A percentile compares a stretch with the other conserved stretches of the same genome.
phyloP scores from a whole-genome alignment of 495 filamentous ascomycete genomes.

The Penicillium antarcticum region DNA sequence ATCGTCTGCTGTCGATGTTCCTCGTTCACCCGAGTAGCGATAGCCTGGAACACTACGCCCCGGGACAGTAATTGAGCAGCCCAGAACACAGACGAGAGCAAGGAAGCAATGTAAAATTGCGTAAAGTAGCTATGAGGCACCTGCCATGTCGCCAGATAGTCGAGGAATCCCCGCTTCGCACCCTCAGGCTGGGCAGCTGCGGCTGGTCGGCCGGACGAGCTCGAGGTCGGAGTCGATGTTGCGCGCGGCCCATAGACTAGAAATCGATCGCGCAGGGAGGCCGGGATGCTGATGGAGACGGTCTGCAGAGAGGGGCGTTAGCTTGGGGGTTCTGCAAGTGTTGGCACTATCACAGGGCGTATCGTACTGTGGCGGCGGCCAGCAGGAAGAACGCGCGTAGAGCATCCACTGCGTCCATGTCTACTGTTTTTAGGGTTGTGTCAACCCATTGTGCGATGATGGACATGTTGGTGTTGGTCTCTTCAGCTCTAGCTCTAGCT shows the following conservation, averaged over 20 bases:
- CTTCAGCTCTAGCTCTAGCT: neutral
- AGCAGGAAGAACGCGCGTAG: conserved; percentile 44
- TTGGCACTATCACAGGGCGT: conserved; percentile 9
- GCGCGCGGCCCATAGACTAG: conserved; percentile 58
- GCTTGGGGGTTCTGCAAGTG: conserved; percentile 1
- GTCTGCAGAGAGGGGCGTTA: conserved; percentile 39
- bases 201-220: conserved; percentile 8
- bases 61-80: conserved; percentile 56
- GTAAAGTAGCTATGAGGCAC: conserved; percentile 87
- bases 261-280: conserved; percentile 51
- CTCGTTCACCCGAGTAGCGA: conserved; percentile 33
- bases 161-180: conserved; percentile 32
- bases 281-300: conserved; percentile 48
- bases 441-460: conserved; percentile 21
- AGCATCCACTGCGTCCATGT: conserved; percentile 41
- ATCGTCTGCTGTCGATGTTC: conserved; percentile 47
- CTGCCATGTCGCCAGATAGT: conserved; percentile 48
- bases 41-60: conserved; percentile 47
- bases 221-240: conserved; percentile 19
- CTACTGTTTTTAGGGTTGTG: conserved; percentile 20
- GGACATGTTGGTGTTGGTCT: conserved; percentile 16
- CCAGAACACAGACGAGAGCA: conserved; percentile 76
- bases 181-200: neutral
- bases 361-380: conserved; percentile 47
- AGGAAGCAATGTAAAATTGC: conserved; percentile 78